A percentile compares a stretch with the other conserved stretches of the same genome.
Conservation (phyloP, 2,329 filamentous ascomycete species). For the Sclerotinia borealis region DNA sequence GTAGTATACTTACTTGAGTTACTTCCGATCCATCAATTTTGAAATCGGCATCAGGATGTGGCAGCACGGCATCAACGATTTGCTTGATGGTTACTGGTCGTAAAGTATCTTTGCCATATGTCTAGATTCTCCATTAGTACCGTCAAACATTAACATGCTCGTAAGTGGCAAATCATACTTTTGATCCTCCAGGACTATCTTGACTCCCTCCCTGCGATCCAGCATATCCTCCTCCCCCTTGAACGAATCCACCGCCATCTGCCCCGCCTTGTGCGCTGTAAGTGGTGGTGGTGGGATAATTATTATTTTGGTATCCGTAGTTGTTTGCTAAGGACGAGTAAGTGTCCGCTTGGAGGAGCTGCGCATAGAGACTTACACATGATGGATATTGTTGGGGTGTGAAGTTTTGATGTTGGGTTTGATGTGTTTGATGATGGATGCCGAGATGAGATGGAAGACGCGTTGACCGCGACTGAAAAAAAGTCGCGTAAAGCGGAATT, state of each 20-base stretch:
- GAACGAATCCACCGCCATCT: slow-evolving; percentile 56
- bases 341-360: not conserved
- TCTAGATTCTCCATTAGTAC: slow-evolving; percentile 11
- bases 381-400: not conserved
- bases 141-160: not conserved
- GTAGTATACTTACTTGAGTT: slow-evolving; percentile 42
- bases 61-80: slow-evolving; percentile 73
- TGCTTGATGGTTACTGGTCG: slow-evolving; percentile 96
- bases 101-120: slow-evolving; percentile 74
- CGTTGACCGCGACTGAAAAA: slow-evolving; percentile 5
- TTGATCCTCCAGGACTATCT: slow-evolving; percentile 39
- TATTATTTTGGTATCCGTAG: slow-evolving; percentile 30
- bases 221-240: slow-evolving; percentile 28
- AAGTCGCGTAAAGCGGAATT: slow-evolving; percentile 7
- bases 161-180: slow-evolving; percentile 33
- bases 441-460: slow-evolving; percentile 3
- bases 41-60: slow-evolving; percentile 70
- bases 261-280: slow-evolving; percentile 50
- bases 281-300: slow-evolving; percentile 21
- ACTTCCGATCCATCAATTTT: slow-evolving; percentile 72
- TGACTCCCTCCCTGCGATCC: slow-evolving; percentile 57
- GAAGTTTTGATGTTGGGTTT: not conserved
- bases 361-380: not conserved
- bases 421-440: not conserved
- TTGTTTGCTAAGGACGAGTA: slow-evolving; percentile 5